Evolutionary conservation across 2,329 filamentous ascomycete genomes (phyloP).

Genomic region (Pseudogymnoascus sp.): DNA sequence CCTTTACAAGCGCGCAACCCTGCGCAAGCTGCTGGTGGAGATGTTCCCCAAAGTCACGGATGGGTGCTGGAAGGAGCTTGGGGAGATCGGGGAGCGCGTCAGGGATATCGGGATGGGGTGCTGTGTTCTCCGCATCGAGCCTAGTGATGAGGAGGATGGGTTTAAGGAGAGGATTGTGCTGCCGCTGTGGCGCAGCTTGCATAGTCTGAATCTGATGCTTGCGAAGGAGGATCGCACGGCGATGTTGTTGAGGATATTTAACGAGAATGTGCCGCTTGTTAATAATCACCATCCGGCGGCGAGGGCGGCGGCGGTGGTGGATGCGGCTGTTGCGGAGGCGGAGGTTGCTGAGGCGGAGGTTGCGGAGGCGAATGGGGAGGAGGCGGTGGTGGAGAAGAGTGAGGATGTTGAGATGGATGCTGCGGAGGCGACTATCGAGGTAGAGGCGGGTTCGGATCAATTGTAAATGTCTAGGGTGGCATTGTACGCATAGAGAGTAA

Average conservation of each 20-base stretch:
- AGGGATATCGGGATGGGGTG: slow-evolving; percentile 80
- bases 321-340: slow-evolving; percentile 9
- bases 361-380: background rate
- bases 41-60: slow-evolving; percentile 90
- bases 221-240: slow-evolving; percentile 93
- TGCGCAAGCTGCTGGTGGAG: slow-evolving; percentile 77
- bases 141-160: slow-evolving; percentile 54
- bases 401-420: slow-evolving; percentile 7
- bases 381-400: background rate
- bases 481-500: slow-evolving; percentile 5
- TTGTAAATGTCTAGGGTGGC: slow-evolving; percentile 1
- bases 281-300: slow-evolving; percentile 38
- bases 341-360: slow-evolving; percentile 13
- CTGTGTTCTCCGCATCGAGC: slow-evolving; percentile 78
- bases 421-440: slow-evolving; percentile 5
- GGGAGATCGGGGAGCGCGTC: slow-evolving; percentile 81
- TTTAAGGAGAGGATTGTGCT: slow-evolving; percentile 75
- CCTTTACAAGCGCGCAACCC: slow-evolving; percentile 68
- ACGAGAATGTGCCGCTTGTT: slow-evolving; percentile 76
- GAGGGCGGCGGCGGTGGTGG: slow-evolving; percentile 12
- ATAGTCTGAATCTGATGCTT: slow-evolving; percentile 92
- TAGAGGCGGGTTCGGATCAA: background rate
- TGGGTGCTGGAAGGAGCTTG: slow-evolving; percentile 65
- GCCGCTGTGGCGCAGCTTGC: slow-evolving; percentile 87
- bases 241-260: slow-evolving; percentile 85